Percentiles rank a stretch among this genome's conserved stretches.
phyloP scores from a whole-genome alignment of 2,329 filamentous ascomycete genomes.

The Macrophomina tecta region DNA sequence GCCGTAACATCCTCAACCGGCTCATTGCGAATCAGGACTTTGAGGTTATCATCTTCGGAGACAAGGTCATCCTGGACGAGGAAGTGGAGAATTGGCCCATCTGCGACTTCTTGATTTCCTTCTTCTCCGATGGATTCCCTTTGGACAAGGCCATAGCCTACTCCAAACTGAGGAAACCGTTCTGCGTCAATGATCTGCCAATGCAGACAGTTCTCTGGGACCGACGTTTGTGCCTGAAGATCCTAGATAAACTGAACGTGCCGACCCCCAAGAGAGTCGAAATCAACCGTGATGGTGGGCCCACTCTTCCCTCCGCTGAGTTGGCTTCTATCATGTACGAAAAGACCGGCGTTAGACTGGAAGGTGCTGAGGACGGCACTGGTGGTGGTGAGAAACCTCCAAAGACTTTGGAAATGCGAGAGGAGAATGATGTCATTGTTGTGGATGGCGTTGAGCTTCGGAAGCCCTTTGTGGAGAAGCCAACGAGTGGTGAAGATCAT shows the following conservation, averaged over 20 bases:
- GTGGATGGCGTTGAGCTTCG: constrained; percentile 83
- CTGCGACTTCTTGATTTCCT: constrained; percentile 95
- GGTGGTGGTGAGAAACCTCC: constrained; percentile 63
- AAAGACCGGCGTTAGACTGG: constrained; percentile 76
- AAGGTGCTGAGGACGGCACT: constrained; percentile 72
- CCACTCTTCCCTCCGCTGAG: constrained; percentile 76
- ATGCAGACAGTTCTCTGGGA: constrained; percentile 99
- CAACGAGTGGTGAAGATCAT: constrained; percentile 97
- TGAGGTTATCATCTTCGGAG: constrained; percentile 95
- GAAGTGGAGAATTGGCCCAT: constrained; percentile 95
- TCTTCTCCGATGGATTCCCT: constrained; percentile 97
- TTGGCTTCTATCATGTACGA: constrained; percentile 81
- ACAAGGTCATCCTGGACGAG: constrained; percentile 98
- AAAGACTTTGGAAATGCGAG: constrained; percentile 79
- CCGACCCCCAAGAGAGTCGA: constrained; percentile 88
- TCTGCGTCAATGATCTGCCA: constrained; percentile 95
- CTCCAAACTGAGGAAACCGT: constrained; percentile 88
- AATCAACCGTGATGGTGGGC: constrained; percentile 91
- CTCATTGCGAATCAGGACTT: constrained; percentile 91
- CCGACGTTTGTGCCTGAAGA: constrained; percentile 82
- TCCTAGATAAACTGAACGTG: constrained; percentile 88
- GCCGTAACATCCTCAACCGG: constrained; percentile 91
- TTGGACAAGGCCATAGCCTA: constrained; percentile 97
- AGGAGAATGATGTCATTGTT: constrained; percentile 84
- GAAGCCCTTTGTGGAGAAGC: constrained; percentile 98